Conservation (phyloP, 441 rosid species). For the Corymbia citriodora region DNA sequence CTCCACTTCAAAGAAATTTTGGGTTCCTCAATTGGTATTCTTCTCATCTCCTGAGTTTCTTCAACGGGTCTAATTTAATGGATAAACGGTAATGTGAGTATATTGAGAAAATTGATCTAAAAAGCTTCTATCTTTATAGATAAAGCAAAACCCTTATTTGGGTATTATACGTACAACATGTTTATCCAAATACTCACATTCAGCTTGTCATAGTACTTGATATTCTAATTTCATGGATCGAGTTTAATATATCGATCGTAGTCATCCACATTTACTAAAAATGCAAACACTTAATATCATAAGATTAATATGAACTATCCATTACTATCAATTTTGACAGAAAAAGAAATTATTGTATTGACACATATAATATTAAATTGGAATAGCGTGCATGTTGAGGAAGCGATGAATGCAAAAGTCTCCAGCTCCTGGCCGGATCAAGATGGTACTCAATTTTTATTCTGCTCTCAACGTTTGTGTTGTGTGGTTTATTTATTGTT, state of each 20-base stretch:
- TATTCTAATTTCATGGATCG: background rate
- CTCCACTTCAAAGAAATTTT: background rate
- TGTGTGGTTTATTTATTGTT: background rate
- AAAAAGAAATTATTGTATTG: background rate
- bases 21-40: background rate
- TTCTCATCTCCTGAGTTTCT: background rate
- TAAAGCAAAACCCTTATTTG: background rate
- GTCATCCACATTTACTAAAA: background rate
- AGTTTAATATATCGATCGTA: background rate
- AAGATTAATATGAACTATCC: background rate
- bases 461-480: background rate
- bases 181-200: background rate
- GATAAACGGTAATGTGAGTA: background rate
- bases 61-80: background rate
- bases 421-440: background rate
- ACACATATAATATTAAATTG: background rate
- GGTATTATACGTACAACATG: background rate
- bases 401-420: background rate
- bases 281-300: background rate
- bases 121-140: background rate
- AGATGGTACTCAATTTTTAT: background rate
- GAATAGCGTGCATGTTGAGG: background rate
- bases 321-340: too few relatives aligned
- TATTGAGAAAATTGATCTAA: background rate
- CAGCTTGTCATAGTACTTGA: fast-evolving